Evolutionary conservation across 169 alveolate species (phyloP), one percentile per base, ranked within the genome.

Genomic region (Plasmodium coatneyi): DNA sequence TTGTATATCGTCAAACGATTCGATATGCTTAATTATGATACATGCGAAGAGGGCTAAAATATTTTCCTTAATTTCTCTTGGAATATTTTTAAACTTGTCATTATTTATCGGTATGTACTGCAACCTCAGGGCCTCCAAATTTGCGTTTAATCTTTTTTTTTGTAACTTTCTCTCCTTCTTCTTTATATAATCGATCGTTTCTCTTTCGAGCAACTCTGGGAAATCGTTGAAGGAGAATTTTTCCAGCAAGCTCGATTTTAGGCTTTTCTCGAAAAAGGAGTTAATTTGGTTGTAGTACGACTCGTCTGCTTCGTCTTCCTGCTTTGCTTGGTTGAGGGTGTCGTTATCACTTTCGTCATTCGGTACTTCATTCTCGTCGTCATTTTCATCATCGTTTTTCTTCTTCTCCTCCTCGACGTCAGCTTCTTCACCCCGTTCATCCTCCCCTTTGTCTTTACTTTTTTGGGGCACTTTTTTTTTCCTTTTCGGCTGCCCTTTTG

Each of bases 11-110:
- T 87, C 93, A 79, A 87, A 76, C 6, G 93, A 79, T 22, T 87
- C 93, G 0, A 87, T 54, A 87, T 87, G 93, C 39, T 87, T 87
- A 19, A 87, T 87, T 54, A 87, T 79, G 71, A 87, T 87, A 32
- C 93, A 87, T 60, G 90, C 93, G 71, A 87, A 87, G 56, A 87
- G 82, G 16, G 93, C 93, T 41, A 87, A 79, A 54, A 87, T 87
- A 34, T 87, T 87, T 87, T 87, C 93, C 34, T 80, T 79, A 56
- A 87, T 79, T 56, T 49, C 89, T 56, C 66, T 87, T 41, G 93
- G 93, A 5, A 87, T 79, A 54, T 25, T 79, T 39, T 30, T 54
- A 87, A 87, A 87, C 34, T 87, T 87, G 25, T 87, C 89, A 87
- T 87, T 87, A 54, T 79, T 87, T 39, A 87, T 87, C 30, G 93